Percentiles rank a stretch among this genome's conserved stretches.
Conservation (phyloP, 352 stramenopile species). For the Globisporangium nagaii region DNA sequence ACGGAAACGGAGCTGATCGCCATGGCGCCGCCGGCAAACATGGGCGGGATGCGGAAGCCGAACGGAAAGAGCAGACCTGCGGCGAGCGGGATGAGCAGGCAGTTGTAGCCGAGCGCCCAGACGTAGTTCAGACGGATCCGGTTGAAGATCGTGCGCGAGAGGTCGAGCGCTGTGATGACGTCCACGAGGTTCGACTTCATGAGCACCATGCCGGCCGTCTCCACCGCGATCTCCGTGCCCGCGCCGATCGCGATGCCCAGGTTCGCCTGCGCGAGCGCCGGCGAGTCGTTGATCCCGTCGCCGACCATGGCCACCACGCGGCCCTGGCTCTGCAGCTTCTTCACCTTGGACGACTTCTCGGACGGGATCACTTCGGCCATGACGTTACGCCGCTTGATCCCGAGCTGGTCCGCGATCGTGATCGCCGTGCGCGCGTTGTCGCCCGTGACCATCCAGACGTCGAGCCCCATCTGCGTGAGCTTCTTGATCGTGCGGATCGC, state of each 20-base stretch:
- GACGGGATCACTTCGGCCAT: conserved; percentile 95
- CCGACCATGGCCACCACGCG: conserved; percentile 94
- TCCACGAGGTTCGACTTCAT: conserved; percentile 90
- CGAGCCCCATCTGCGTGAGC: conserved; percentile 88
- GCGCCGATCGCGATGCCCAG: conserved; percentile 95
- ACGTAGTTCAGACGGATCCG: conserved; percentile 97
- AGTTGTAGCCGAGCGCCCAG: conserved; percentile 98
- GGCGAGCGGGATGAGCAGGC: conserved; percentile 94
- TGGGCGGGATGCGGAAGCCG: conserved; percentile 92
- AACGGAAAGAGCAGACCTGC: conserved; percentile 96
- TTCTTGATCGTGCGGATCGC: conserved; percentile 87
- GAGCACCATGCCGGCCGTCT: conserved; percentile 94
- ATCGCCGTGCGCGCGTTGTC: conserved; percentile 94
- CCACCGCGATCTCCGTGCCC: conserved; percentile 96
- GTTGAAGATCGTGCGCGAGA: conserved; percentile 95
- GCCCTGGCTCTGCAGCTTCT: conserved; percentile 86
- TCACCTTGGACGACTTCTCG: conserved; percentile 92
- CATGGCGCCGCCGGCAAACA: conserved; percentile 95
- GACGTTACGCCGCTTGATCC: conserved; percentile 90
- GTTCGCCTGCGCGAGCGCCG: conserved; percentile 95
- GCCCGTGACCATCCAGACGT: conserved; percentile 99
- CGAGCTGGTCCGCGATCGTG: conserved; percentile 91
- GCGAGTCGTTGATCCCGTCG: conserved; percentile 98
- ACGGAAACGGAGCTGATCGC: conserved; percentile 96
- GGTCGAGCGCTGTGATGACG: conserved; percentile 95